Conservation (phyloP, 805 yeast species). For the Starmerella riodocensis region DNA sequence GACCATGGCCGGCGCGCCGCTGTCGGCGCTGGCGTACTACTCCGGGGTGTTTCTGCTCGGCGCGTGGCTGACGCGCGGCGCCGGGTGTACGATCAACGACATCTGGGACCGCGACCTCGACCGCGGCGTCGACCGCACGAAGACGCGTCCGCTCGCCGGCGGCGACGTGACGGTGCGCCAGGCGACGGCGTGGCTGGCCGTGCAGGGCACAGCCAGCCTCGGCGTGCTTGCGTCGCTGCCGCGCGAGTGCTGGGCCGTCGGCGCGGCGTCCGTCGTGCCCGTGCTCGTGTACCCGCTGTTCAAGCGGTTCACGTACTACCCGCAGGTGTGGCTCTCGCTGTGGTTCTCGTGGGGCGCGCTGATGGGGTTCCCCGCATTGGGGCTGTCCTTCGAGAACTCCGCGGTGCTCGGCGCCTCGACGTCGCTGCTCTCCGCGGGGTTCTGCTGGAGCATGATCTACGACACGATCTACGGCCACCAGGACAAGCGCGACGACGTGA, state of each 20-base stretch:
- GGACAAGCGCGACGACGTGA: constrained; percentile 75
- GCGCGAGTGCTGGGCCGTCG: constrained; percentile 61
- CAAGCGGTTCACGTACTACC: constrained; percentile 90
- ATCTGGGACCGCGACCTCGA: constrained; percentile 74
- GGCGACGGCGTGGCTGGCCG: constrained; percentile 59
- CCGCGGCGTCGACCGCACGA: constrained; percentile 72
- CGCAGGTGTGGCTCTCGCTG: constrained; percentile 67
- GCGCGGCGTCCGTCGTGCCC: constrained; percentile 64
- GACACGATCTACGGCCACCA: constrained; percentile 97
- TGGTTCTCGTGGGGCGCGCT: constrained; percentile 93
- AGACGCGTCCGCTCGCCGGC: constrained; percentile 84
- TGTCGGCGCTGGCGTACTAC: constrained; percentile 47
- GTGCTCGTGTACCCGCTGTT: constrained; percentile 84
- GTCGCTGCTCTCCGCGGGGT: constrained; percentile 63
- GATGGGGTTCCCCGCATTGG: constrained; percentile 93
- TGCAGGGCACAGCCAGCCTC: constrained; percentile 61
- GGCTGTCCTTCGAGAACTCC: constrained; percentile 60
- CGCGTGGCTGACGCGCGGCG: constrained; percentile 86
- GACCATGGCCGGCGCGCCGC: constrained; percentile 49
- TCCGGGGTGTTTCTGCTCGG: constrained; percentile 69
- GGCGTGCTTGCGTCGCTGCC: constrained; percentile 64
- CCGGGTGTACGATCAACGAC: constrained; percentile 94
- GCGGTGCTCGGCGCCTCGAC: constrained; percentile 33
- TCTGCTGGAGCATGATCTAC: constrained; percentile 88
- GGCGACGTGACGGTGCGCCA: constrained; percentile 60